Conservation (phyloP, 1,284 basidiomycete genomes). For the Cryptococcus amylolentus region DNA sequence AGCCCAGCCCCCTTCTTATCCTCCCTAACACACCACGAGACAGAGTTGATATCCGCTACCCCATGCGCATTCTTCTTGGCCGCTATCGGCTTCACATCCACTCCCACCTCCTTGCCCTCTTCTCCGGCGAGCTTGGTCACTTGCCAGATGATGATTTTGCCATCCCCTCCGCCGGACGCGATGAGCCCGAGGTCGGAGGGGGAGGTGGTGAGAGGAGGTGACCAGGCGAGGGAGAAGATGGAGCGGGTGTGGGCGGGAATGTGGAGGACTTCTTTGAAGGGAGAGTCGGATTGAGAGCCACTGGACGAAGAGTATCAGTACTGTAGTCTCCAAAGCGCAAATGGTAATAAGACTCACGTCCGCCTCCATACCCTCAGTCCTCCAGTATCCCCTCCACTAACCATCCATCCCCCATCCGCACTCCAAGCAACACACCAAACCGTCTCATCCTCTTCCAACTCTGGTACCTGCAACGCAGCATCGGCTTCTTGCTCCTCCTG, state of each 20-base stretch:
- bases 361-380: conserved; percentile 55
- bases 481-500: conserved; percentile 29
- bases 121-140: conserved; percentile 33
- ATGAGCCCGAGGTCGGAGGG: conserved; percentile 50
- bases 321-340: no score
- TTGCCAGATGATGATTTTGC: conserved; percentile 55
- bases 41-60: conserved; percentile 56
- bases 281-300: conserved; percentile 28
- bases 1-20: conserved; percentile 22
- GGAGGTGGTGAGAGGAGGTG: conserved; percentile 2
- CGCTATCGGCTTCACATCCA: conserved; percentile 28
- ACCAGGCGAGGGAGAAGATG: conserved; percentile 42
- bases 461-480: conserved; percentile 36
- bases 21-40: conserved; percentile 52
- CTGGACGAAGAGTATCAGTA: conserved; percentile 5
- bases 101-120: not conserved
- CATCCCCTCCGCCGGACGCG: conserved; percentile 56
- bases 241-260: conserved; percentile 40
- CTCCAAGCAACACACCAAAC: conserved; percentile 85
- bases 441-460: conserved; percentile 56
- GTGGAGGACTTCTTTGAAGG: conserved; percentile 36
- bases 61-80: conserved; percentile 46
- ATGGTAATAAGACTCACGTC: conserved; percentile 26
- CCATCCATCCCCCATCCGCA: conserved; percentile 76
- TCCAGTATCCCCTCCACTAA: conserved; percentile 52